Evolutionary conservation across 345 rosid genomes (phyloP), one percentile per base, ranked within the genome.

Genomic region (Gossypium herbaceum): DNA sequence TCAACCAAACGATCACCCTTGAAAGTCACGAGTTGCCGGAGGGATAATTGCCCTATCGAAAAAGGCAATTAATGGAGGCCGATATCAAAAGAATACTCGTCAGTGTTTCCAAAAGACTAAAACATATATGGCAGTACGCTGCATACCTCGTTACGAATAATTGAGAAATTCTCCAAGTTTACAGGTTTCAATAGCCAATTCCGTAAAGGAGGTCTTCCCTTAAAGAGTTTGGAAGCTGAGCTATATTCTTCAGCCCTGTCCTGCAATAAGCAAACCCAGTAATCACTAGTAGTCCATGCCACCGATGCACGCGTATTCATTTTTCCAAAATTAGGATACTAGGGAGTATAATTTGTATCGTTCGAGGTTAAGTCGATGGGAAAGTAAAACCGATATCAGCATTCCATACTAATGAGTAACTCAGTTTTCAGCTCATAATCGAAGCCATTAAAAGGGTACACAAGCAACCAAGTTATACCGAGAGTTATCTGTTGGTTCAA

Each of bases 241-340:
- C 61, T 79, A 80, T 90, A 93, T 65, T 77, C 85, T 19, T 73
- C 78, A 41, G 92, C 94, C 73, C 81, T 79, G 16, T 90, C 87
- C 99, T 90, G 88, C 84, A 76, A 60, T 68, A 61, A n/a, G 54
- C 68, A 61, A 47, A 60, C 16, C 16, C 20, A 10, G 44, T 17
- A 47, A 22, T 9, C 54, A 20, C 16, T n/a, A 11, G 15, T 64
- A 11, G 15, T 64, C 69, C 25, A 41, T 1, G 27, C 25, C 50
- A 41, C 24, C 17, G 15, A 9, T 12, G 15, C 51, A n/a, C 51
- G 41, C 25, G 9, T 34, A 34, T 65, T 19, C 22, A 64, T n/a
- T n/a, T 41, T 64, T 41, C 25, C 68, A 64, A 64, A 13, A 9
- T n/a, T 50, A 50, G 56, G 43, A 25, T 48, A 48, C 12, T 25